phyloP scores from a whole-genome alignment of 495 filamentous ascomycete genomes.

The Tuber melanosporum region DNA sequence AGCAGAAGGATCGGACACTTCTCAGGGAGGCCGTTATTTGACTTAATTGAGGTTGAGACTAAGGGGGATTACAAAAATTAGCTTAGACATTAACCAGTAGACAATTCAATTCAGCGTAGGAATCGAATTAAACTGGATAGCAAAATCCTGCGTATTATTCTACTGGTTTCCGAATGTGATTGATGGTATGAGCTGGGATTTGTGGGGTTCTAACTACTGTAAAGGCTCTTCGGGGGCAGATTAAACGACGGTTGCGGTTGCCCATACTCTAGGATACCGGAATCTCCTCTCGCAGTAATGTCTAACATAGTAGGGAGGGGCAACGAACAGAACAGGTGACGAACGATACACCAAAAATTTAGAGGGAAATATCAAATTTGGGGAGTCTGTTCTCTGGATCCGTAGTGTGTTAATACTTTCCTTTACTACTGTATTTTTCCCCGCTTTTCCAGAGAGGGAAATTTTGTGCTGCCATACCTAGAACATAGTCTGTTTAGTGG shows the following conservation, averaged over 20 bases:
- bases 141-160: neutral
- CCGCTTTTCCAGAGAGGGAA: neutral
- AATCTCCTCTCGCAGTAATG: neutral
- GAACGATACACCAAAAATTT: neutral
- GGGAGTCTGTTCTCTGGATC: neutral
- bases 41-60: conserved; percentile 61
- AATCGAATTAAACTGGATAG: neutral
- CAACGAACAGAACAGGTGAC: no score
- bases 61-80: conserved; percentile 31
- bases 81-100: neutral
- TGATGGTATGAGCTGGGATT: neutral
- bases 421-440: neutral
- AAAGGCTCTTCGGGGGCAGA: neutral
- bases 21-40: conserved; percentile 65
- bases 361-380: neutral
- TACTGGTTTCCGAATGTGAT: neutral
- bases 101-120: neutral
- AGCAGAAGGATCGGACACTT: conserved; percentile 61
- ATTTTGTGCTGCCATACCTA: no score
- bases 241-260: no score
- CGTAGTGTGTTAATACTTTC: neutral
- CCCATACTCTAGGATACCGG: neutral
- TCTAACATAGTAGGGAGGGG: neutral
- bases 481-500: no score
- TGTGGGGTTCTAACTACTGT: neutral